A percentile compares a stretch with the other conserved stretches of the same genome.
Evolutionary conservation across 2,329 filamentous ascomycete species (phyloP).

Genomic region (Colletotrichum tanaceti): DNA sequence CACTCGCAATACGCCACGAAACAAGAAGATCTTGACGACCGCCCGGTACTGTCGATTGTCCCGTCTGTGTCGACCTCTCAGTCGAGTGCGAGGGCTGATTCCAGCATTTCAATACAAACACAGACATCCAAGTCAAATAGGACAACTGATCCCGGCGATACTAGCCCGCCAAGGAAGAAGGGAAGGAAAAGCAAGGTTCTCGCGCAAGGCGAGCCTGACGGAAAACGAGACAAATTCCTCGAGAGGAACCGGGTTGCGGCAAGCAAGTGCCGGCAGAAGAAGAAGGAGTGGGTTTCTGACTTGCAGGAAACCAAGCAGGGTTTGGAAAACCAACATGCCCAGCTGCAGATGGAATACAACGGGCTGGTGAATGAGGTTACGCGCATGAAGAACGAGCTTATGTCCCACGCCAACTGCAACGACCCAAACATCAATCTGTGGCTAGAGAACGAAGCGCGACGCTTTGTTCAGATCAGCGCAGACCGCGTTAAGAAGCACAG

Average conservation of each 20-base stretch:
- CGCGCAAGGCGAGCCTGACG: slow-evolving; percentile 48
- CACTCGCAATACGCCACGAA: slow-evolving; percentile 36
- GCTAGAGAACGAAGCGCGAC: slow-evolving; percentile 63
- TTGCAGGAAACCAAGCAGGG: slow-evolving; percentile 59
- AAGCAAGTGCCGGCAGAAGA: slow-evolving; percentile 79
- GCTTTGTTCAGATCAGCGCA: slow-evolving; percentile 56
- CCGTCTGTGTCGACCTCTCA: slow-evolving; percentile 19
- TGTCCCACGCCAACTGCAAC: slow-evolving; percentile 64
- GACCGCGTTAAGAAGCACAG: slow-evolving; percentile 43
- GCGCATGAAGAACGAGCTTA: slow-evolving; percentile 62
- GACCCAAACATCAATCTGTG: slow-evolving; percentile 65
- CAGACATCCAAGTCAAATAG: slow-evolving; percentile 34
- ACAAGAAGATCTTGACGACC: slow-evolving; percentile 23
- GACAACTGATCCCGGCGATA: slow-evolving; percentile 40
- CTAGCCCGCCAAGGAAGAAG: slow-evolving; percentile 44
- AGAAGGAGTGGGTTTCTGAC: slow-evolving; percentile 65
- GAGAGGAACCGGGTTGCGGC: slow-evolving; percentile 79
- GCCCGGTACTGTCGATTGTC: slow-evolving; percentile 17
- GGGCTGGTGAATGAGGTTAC: slow-evolving; percentile 58
- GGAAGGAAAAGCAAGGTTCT: slow-evolving; percentile 44
- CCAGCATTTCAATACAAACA: slow-evolving; percentile 21
- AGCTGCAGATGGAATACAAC: slow-evolving; percentile 58
- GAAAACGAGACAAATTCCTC: slow-evolving; percentile 68
- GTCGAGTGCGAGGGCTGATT: slow-evolving; percentile 24
- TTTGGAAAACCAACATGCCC: slow-evolving; percentile 57